A percentile compares a stretch with the other conserved stretches of the same genome.
Evolutionary conservation across 2,329 filamentous ascomycete species (phyloP).

Genomic region (Ambrosiella xylebori): DNA sequence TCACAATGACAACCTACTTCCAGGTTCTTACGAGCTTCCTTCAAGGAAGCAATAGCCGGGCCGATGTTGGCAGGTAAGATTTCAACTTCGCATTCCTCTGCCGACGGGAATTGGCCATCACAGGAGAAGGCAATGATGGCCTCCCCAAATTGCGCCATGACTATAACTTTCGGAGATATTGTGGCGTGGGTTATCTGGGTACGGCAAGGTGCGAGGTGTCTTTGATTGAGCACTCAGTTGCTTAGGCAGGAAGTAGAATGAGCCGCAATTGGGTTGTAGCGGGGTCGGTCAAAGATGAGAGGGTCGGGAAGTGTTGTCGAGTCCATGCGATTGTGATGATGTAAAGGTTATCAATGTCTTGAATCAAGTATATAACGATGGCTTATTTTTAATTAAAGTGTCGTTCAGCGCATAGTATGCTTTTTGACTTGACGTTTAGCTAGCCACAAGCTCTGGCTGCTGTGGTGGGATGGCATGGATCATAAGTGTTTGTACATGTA

Average conservation of each 20-base stretch:
- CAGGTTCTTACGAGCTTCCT: constrained; percentile 21
- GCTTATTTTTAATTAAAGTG: too few species aligned
- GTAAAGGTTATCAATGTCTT: too few species aligned
- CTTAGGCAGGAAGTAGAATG: background rate
- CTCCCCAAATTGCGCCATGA: constrained; percentile 19
- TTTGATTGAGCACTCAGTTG: too few species aligned
- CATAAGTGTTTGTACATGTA: background rate
- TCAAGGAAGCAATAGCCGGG: constrained; percentile 25
- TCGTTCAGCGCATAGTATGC: background rate
- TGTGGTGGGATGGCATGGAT: background rate
- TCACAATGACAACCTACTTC: constrained; percentile 20
- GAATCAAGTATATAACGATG: too few species aligned
- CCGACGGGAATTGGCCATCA: constrained; percentile 24
- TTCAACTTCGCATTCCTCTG: constrained; percentile 22
- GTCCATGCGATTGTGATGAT: too few species aligned
- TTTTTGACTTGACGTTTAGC: background rate
- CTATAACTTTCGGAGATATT: background rate
- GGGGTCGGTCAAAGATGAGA: background rate
- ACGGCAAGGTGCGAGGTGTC: too few species aligned
- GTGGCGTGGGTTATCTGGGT: background rate
- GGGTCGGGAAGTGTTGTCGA: too few species aligned
- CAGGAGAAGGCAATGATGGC: constrained; percentile 26
- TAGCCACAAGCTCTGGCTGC: background rate
- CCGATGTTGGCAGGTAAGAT: constrained; percentile 23
- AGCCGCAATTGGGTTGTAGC: background rate